Evolutionary conservation across 805 yeast species (phyloP), one percentile per base, ranked within the genome.

Genomic region (Schwanniomyces occidentalis): DNA sequence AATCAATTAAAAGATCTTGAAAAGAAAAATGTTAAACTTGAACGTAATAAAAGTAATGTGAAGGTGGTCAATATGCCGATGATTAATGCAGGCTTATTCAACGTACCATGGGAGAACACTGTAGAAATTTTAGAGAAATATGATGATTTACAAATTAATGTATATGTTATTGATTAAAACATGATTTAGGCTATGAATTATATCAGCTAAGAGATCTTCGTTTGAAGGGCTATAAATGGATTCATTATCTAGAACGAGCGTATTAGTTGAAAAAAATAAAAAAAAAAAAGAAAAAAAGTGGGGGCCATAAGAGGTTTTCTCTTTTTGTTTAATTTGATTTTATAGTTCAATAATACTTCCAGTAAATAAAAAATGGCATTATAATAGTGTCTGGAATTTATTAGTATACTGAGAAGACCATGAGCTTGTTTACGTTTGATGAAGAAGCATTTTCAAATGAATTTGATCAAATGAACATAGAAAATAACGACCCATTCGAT

Each of bases 31-130:
- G 27, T 18, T 18, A 28, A 35, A n/a, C 27, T 40, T 4, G 44
- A 42, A 16, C 23, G 27, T 13, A 26, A 27, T 4, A 40, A 38
- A n/a, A 17, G 15, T 17, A 42, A 40, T 8, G 40, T 52, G 2
- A 30, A 40, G 9, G 53, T 56, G 0, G 50, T 85, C 2, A 70
- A 71, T 43, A 76, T 87, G 83, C 95, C 95, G 15, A 72, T 73
- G 54, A 86, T 87, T 45, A 87, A 87, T 48, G 75, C 91, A 19
- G 95, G 95, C 0, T 75, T 87, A 2, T 87, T 86, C 55, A 73
- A 73, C 1, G 89, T 85, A 6, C 93, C 95, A 0, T 86, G 95
- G 95, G 71, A 66, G 9, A 44, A 69, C 8, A 85, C 95, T 0
- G 91, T 79, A 51, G 47, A 40, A 10, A 74, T 74, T 0, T 50